Base-by-base conservation (phyloP, 768 basidiomycete genomes). In the Mycena galopus region DNA sequence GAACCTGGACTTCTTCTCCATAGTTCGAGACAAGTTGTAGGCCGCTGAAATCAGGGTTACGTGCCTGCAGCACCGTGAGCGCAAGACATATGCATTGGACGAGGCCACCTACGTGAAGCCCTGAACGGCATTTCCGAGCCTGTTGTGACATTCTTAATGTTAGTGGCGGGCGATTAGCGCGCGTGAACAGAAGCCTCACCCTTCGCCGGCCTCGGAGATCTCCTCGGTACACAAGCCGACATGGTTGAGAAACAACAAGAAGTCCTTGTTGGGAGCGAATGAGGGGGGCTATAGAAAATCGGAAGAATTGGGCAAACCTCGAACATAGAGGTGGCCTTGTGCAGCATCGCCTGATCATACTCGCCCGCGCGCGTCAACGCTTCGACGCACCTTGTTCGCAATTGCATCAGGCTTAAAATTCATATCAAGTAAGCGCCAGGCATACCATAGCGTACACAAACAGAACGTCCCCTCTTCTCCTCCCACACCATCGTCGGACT, bases 381-480 rank as follows among this genome's bases (percentile, higher is more conserved):
- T 77, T 98, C 96, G 51, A 97, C 85, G 73, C 93, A 93, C 93
- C 94, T 94, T 35, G 72, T 25, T 33, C n/a, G 10, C 6, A 7
- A 51, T 10, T 19, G 37, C 7, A 37, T 59, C n/a, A n/a, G 11
- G 35, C 3, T 25, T 21, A 19, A 27, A 8, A 9, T 25, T 32
- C 32, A 4, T 25, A 19, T 62, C 19, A 61, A 35, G 21, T 63
- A 32, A 10, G 12, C 29, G 12, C 29, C 23, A 57, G 65, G 80
- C 84, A 8, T 62, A 93, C 94, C 93, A 95, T 9, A 95, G 80
- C 0, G 94, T 95, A 77, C 95, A 96, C 57, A 99, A 84, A 71
- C 95, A 95, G 83, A 98, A 98, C 0, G 94, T 96, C 2, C 97
- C 97, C 82, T 98, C 97, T 74, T 97, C 95, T 1, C 97, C 96